Base-by-base conservation (phyloP, 805 yeast genomes). In the Candida argentea region DNA sequence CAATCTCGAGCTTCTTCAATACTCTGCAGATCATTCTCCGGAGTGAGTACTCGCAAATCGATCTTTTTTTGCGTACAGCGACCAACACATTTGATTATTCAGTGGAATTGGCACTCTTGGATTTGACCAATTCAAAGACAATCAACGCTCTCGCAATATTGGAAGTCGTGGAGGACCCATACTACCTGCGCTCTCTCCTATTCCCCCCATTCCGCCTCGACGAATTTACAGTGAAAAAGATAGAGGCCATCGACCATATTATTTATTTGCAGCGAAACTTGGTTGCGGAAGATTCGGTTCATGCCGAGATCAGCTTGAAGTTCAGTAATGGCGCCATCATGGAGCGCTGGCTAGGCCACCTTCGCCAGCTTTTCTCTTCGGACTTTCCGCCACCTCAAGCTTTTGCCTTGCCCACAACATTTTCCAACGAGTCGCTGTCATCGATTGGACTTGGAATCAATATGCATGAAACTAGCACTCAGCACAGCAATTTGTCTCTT, bases 201-300 rank as follows among this genome's bases (percentile, higher is more conserved):
- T 61, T 42, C 35, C 67, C 68, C 6, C 68, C 68, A 2, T 61
- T 61, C 36, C 36, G 68, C 27, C 36, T 56, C 28, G 57, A 57
- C 33, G 65, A 58, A 30, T 40, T 57, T 13, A 38, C 54, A 9
- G 40, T 55, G 27, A 8, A 7, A n/a, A n/a, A n/a, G n/a, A n/a
- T n/a, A n/a, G n/a, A n/a, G n/a, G n/a, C n/a, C n/a, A n/a, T n/a
- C n/a, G n/a, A n/a, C n/a, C n/a, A n/a, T n/a, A n/a, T n/a, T n/a
- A n/a, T n/a, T n/a, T n/a, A n/a, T n/a, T n/a, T n/a, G n/a, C n/a
- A n/a, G n/a, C n/a, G n/a, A n/a, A n/a, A n/a, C n/a, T n/a, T n/a
- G n/a, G n/a, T n/a, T n/a, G n/a, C n/a, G n/a, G n/a, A n/a, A n/a
- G 27, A 42, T 16, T 35, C 36, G 20, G 29, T 41, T 6, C 19